These are phyloP conservation scores for Falciphora oryzae DNA, from an alignment of 2,329 filamentous ascomycete genomes.

Conservation along the genomic window DNA sequence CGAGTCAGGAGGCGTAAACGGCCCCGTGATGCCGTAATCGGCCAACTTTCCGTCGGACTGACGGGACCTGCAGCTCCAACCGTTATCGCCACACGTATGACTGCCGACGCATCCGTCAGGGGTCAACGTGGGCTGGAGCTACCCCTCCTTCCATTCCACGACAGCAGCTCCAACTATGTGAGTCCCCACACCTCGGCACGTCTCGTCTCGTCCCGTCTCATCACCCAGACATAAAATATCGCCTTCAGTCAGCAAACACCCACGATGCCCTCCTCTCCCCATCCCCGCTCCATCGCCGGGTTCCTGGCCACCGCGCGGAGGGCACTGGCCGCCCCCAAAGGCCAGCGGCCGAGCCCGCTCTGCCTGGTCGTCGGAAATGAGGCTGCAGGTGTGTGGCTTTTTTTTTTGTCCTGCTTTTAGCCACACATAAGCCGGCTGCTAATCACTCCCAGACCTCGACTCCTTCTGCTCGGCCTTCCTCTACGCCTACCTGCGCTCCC, in stretches of 20 bases:
- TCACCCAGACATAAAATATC: not conserved
- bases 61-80: not conserved
- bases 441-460: slow-evolving; percentile 61
- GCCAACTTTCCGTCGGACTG: no score
- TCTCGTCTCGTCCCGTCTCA: not conserved
- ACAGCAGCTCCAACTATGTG: no score
- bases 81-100: no score
- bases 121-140: not conserved
- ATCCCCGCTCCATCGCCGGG: slow-evolving; percentile 34
- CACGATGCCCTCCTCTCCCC: slow-evolving; percentile 5
- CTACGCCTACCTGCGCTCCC: slow-evolving; percentile 67
- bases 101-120: no score
- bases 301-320: slow-evolving; percentile 47
- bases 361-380: slow-evolving; percentile 64
- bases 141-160: not conserved
- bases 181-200: not conserved
- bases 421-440: not conserved
- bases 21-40: not conserved
- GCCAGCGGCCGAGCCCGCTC: slow-evolving; percentile 41
- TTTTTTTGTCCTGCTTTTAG: not conserved
- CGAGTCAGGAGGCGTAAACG: not conserved
- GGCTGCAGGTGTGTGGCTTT: slow-evolving; percentile 48
- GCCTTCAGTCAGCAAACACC: slow-evolving; percentile 2
- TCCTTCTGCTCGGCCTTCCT: slow-evolving; percentile 70
- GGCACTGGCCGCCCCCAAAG: slow-evolving; percentile 37